These are phyloP conservation scores for Eremomyces bilateralis DNA, from an alignment of 495 filamentous ascomycete genomes.

Conservation along the genomic window DNA sequence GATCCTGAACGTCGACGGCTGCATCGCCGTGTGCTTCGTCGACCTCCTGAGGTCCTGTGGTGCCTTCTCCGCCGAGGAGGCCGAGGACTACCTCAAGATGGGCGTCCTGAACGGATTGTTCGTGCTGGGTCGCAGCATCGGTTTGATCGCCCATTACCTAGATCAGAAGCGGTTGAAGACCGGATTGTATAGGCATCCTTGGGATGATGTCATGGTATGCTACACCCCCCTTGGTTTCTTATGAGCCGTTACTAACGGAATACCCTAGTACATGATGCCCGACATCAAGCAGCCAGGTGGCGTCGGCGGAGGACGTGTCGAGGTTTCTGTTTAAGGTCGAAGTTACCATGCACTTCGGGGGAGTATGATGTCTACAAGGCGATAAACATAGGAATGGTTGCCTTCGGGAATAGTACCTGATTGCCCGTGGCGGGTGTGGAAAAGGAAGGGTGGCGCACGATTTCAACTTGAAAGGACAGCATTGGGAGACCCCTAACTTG, in stretches of 20 bases:
- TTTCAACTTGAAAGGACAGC: too few relatives aligned
- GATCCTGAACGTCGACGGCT: constrained; percentile 96
- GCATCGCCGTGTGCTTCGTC: constrained; percentile 95
- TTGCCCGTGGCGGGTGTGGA: too few relatives aligned
- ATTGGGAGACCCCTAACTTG: too few relatives aligned
- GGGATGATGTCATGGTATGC: constrained; percentile 56
- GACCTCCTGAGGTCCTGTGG: constrained; percentile 94
- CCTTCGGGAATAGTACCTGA: too few relatives aligned
- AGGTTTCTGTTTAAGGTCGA: constrained; percentile 11
- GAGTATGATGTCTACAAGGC: too few relatives aligned
- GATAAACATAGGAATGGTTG: too few relatives aligned
- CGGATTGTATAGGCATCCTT: constrained; percentile 94
- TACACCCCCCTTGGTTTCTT: too few relatives aligned
- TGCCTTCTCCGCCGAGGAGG: constrained; percentile 70
- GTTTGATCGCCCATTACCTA: constrained; percentile 97
- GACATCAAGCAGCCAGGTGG: constrained; percentile 9
- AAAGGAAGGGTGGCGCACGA: too few relatives aligned
- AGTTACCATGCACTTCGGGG: too few relatives aligned
- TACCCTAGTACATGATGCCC: constrained; percentile 10
- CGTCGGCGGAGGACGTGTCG: constrained; percentile 14
- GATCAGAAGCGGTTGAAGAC: constrained; percentile 98
- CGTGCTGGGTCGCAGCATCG: constrained; percentile 86
- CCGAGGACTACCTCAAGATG: constrained; percentile 73
- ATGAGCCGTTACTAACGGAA: too few relatives aligned
- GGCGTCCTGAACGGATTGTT: constrained; percentile 98